Conservation (phyloP, 1,139 yeast species). For the Sugiyamaella japonica region DNA sequence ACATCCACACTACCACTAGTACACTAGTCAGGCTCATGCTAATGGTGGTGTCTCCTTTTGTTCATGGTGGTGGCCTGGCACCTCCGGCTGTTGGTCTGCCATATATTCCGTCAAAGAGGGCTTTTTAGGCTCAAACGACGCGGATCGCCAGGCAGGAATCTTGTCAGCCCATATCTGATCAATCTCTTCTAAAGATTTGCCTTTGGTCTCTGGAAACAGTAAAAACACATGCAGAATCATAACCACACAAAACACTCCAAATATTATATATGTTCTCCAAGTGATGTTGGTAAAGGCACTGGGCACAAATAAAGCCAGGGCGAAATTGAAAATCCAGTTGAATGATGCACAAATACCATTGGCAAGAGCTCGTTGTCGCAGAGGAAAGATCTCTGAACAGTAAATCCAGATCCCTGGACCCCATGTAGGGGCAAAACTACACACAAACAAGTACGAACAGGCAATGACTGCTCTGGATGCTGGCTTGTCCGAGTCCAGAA, state of each 20-base stretch:
- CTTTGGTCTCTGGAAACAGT: slow-evolving; percentile 72
- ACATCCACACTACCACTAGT: neutral
- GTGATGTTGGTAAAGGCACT: slow-evolving; percentile 57
- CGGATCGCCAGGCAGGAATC: slow-evolving; percentile 24
- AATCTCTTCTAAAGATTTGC: slow-evolving; percentile 71
- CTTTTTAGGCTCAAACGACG: slow-evolving; percentile 35
- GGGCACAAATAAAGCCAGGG: slow-evolving; percentile 65
- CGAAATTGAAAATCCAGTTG: slow-evolving; percentile 81
- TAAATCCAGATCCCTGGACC: slow-evolving; percentile 62
- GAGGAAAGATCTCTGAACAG: slow-evolving; percentile 57
- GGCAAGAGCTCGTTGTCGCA: slow-evolving; percentile 57
- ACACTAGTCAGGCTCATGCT: neutral
- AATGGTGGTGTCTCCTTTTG: no score
- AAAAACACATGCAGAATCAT: slow-evolving; percentile 59
- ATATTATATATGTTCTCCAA: slow-evolving; percentile 61
- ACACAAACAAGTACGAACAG: slow-evolving; percentile 61
- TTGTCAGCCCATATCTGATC: slow-evolving; percentile 39
- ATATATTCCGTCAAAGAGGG: slow-evolving; percentile 1
- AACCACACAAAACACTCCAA: slow-evolving; percentile 59
- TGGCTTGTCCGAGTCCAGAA: slow-evolving; percentile 41
- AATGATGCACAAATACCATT: slow-evolving; percentile 62
- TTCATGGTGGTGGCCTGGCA: no score
- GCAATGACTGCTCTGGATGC: slow-evolving; percentile 56
- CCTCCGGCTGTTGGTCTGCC: neutral
- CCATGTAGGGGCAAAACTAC: slow-evolving; percentile 69